These are phyloP conservation scores for Biancaea sappan DNA, from an alignment of 306 rosid species.

Conservation along the genomic window DNA sequence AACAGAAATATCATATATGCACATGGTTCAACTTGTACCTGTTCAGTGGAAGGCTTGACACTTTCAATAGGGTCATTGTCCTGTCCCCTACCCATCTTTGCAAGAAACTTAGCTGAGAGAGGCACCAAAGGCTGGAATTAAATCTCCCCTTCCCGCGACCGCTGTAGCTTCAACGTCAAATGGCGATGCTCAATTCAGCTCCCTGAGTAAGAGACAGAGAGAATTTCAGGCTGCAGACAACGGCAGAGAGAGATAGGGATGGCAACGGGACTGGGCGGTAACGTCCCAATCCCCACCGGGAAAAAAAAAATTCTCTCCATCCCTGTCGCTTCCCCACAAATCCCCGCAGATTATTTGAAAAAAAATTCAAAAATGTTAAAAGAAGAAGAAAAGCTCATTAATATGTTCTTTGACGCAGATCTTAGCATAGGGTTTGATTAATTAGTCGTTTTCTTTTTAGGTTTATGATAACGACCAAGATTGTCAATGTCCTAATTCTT, in stretches of 20 bases:
- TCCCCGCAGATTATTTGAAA: too few species aligned
- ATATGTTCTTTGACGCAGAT: neutral
- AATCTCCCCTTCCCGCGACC: neutral
- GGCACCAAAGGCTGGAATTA: neutral
- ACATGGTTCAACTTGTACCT: constrained; percentile 14
- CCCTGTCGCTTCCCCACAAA: too few species aligned
- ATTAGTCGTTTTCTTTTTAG: neutral
- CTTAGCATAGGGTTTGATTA: neutral
- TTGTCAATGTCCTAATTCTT: constrained; percentile 6
- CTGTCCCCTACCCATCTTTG: constrained; percentile 30
- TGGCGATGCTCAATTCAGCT: neutral
- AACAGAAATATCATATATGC: neutral
- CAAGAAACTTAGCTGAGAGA: neutral
- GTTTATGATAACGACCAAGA: constrained; percentile 9
- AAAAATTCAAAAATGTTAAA: too few species aligned
- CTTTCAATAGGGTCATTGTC: constrained; percentile 28
- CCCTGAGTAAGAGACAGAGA: neutral
- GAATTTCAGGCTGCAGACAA: neutral
- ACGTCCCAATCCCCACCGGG: too few species aligned
- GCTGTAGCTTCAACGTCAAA: neutral
- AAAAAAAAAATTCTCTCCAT: too few species aligned
- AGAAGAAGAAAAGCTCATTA: too few species aligned
- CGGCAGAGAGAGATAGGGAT: neutral
- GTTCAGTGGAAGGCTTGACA: constrained; percentile 30
- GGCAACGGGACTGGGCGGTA: too few species aligned